Evolutionary conservation across 768 basidiomycete species (phyloP), one percentile per base, ranked within the genome.

Genomic region (Atractiella rhizophila): DNA sequence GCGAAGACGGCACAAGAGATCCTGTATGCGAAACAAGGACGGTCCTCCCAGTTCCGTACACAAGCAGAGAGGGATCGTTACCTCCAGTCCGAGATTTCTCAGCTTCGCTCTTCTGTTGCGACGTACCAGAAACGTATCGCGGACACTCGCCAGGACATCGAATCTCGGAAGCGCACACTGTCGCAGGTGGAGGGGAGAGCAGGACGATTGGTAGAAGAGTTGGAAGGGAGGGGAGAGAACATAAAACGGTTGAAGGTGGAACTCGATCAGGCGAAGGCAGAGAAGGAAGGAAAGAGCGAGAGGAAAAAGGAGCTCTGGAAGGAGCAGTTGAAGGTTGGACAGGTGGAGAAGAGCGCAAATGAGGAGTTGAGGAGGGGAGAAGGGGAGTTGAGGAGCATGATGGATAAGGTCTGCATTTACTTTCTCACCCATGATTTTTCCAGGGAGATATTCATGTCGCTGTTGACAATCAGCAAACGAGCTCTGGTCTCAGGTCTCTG

Each of bases 11-110:
- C 65, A 34, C 61, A 94, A 3, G 65, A 68, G 1, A 69, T 76
- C 0, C 63, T 98, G 1, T 83, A 76, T 54, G 74, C 77, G 2
- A 96, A 96, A 55, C 83, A 82, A 56, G 85, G 85, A 2, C 75
- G 91, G 18, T 65, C 75, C 28, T 70, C 72, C 37, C 78, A 76
- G 51, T 98, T 91, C 62, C 63, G 71, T 18, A 79, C 77, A 12
- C 74, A 73, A 52, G 64, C 67, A 0, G 82, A 86, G 52, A 71
- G 91, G 7, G 88, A 98, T 54, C 62, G 65, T 18, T 94, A 69
- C 54, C 66, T 98, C 31, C 64, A 62, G n/a, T 66, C 67, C n/a
- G 80, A 91, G 52, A 76, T 91, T 28, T 26, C 25, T 59, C 66
- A 2, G 67, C 74, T 83, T 49, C 65, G 70, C 26, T 59, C 67